Base-by-base conservation (phyloP, 805 yeast species). In the Saccharomycopsis javanensis region DNA sequence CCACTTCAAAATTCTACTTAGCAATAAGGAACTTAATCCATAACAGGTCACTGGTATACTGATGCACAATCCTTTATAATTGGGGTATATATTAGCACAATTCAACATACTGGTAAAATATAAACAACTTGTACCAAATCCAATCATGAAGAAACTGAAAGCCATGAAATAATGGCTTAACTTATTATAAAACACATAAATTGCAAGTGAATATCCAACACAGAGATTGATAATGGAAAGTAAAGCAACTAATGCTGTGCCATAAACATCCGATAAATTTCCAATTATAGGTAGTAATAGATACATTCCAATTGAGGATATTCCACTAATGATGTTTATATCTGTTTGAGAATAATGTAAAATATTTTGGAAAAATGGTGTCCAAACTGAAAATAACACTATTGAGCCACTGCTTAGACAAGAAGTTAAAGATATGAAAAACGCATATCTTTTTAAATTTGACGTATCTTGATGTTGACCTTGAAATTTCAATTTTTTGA, bases 41-140 rank as follows among this genome's bases (percentile, higher is more conserved):
- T 86, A 91, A 61, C 85, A 85, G 0, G 96, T 80, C 1, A 92
- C 91, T 0, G 99, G 99, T 50, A 86, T 77, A 55, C 95, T 85
- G 50, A 92, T 88, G 33, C 96, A 86, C 56, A 92, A 69, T 1
- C 96, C 85, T 59, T 88, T 87, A 52, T 77, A 75, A 42, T 80
- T 73, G 0, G 96, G 95, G 65, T 82, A 87, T n/a, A 90, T 79
- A 64, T 86, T 83, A 1, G 97, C 95, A 71, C 96, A 88, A 1
- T 95, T 86, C 31, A 86, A 69, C 60, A 86, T 71, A 51, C 88
- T 79, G 60, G 86, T 78, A 65, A 86, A 86, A 69, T 83, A 86
- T 45, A 86, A 72, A 6, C 89, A 75, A 6, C 89, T 82, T 0
- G 94, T 86, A 11, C 89, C 88, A 59, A 80, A 71, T 0, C 94